Base-by-base conservation (phyloP, 495 filamentous ascomycete genomes). In the Aspergillus asperescens region DNA sequence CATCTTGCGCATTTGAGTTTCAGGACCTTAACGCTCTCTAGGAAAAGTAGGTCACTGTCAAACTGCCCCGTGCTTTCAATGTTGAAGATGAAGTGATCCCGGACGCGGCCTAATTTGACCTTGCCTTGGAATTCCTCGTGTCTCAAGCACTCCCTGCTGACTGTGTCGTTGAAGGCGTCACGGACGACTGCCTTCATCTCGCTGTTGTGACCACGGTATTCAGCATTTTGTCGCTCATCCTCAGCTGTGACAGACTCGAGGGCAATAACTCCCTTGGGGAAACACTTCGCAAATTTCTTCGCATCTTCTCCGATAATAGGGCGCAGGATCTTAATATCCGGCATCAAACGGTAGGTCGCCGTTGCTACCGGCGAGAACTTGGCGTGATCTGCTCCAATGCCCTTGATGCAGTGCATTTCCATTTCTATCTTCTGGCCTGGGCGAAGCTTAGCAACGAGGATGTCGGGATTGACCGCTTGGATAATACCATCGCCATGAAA, bases 361-460 rank as follows among this genome's bases (percentile, higher is more conserved):
- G 94, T 95, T 4, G 92, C 91, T 16, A 99, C 94, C 23, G 94
- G 94, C 1, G 89, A 95, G 77, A 92, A 99, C 66, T 99, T 99
- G 41, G 94, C 88, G 69, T 99, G 94, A 71, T 97, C 93, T 50
- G 83, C 85, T 13, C 94, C 94, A 48, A 93, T 85, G 20, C 94
- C 94, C 70, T 96, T 96, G 69, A 92, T 80, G 68, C 88, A 88
- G 71, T 95, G 90, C 78, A 92, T 81, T 52, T 86, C 80, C 50
- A 95, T 66, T 50, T 88, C 76, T 57, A 99, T 85, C 56, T 80
- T 78, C 75, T 99, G 94, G 0, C 88, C 89, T 0, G 94, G 94
- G 28, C 94, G 84, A 61, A 99, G 73, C 72, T 99, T 99, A 50
- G 90, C 90, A 60, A 99, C 81, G 22, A 99, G 74, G 42, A 99